Conservation (phyloP, 306 rosid species). For the Mimosa bimucronata region DNA sequence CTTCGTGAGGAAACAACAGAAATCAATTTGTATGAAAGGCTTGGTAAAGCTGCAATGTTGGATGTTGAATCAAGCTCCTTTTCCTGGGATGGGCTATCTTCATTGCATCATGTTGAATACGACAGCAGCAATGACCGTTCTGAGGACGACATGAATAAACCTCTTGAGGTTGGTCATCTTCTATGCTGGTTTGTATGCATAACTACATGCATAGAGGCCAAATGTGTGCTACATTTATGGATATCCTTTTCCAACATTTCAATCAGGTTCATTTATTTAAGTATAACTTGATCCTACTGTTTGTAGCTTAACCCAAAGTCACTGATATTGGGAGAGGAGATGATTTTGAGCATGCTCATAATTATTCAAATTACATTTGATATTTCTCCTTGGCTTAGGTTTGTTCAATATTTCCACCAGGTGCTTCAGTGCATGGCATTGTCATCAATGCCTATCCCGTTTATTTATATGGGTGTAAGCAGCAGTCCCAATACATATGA, state of each 20-base stretch:
- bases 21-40: conserved; percentile 86
- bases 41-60: conserved; percentile 79
- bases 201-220: not conserved
- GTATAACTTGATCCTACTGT: not conserved
- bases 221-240: not conserved
- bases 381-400: conserved; percentile 26
- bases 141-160: conserved; percentile 84
- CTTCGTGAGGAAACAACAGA: conserved; percentile 60
- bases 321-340: conserved; percentile 2
- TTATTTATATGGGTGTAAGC: too few relatives aligned
- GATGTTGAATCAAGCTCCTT: conserved; percentile 72
- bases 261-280: conserved; percentile 11
- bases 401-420: conserved; percentile 17
- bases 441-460: too few relatives aligned
- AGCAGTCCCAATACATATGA: too few relatives aligned
- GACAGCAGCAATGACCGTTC: conserved; percentile 70
- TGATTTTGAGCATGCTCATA: conserved; percentile 7
- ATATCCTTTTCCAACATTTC: conserved; percentile 16
- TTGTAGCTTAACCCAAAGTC: conserved; percentile 7
- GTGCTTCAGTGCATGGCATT: not conserved
- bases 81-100: conserved; percentile 81
- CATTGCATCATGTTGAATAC: conserved; percentile 87
- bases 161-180: conserved; percentile 74
- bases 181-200: conserved; percentile 3
- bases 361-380: not conserved